Conservation (phyloP, 2,329 filamentous ascomycete species). For the Aureobasidium sp. region DNA sequence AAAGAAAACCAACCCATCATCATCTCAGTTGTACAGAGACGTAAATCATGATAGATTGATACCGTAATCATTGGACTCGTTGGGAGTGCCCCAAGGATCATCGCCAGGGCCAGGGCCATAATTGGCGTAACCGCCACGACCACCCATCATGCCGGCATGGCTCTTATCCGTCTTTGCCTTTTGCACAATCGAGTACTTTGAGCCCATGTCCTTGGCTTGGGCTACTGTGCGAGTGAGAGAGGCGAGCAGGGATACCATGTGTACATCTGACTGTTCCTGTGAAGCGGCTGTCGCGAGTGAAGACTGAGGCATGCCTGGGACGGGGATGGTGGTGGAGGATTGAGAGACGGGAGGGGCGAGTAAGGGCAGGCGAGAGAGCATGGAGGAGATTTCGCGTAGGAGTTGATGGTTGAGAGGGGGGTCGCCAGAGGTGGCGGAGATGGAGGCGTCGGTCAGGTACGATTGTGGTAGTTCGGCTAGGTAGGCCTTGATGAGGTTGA, state of each 20-base stretch:
- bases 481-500: conserved; percentile 57
- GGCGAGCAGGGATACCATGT: conserved; percentile 68
- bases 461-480: conserved; percentile 64
- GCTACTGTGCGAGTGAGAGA: conserved; percentile 66
- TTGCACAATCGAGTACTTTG: conserved; percentile 54
- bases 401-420: conserved; percentile 55
- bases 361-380: conserved; percentile 75
- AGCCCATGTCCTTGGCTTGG: conserved; percentile 65
- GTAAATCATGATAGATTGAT: not conserved
- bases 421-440: conserved; percentile 28
- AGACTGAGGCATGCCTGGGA: conserved; percentile 46
- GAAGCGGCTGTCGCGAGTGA: conserved; percentile 40
- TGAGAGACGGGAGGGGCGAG: conserved; percentile 65
- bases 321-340: conserved; percentile 61
- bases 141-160: conserved; percentile 21
- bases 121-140: not conserved
- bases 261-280: conserved; percentile 77
- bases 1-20: not conserved
- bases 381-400: conserved; percentile 79
- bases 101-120: not conserved
- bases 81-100: not conserved
- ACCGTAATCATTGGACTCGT: not conserved
- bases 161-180: conserved; percentile 32
- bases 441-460: conserved; percentile 47
- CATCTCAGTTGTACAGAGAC: not conserved